Base-by-base conservation (phyloP, 805 yeast species). In the Yamadazyma paraphyllophila region DNA sequence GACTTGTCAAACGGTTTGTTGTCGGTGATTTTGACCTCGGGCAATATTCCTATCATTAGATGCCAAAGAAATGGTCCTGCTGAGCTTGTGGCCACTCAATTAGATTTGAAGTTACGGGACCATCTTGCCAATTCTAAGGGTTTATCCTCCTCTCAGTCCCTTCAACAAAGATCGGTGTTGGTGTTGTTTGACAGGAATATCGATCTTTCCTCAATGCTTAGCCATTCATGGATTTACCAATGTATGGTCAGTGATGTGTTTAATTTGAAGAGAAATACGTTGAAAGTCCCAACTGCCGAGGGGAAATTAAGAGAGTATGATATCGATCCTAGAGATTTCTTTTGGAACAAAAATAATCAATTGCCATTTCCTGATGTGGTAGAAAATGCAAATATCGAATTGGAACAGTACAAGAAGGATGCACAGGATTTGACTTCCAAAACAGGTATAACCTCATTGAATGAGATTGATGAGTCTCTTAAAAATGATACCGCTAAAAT, bases 331-430 rank as follows among this genome's bases (percentile, higher is more conserved):
- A 79, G 80, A 46, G 99, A 94, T 69, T 88, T 87, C 61, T 94
- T 94, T 67, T 94, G 99, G 99, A 70, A 67, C 51, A 75, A 77
- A 50, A 91, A 94, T 66, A 76, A 96, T 10, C 85, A 85, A 41
- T 69, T 88, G 46, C 98, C 99, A 32, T 94, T 94, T 73, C 99
- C 99, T 1, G 97, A 92, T 61, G 98, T 95, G n/a, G 99, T 96
- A 29, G 99, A 94, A 63, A 88, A 88, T 65, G 95, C 96, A 15
- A 98, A 94, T 59, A 67, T 76, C 24, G 97, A 89, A 48, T 74
- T 91, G 49, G 81, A 84, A 48, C 74, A 76, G 44, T 94, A 94
- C 67, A 92, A 91, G 54, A 78, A 79, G 46, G 97, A 89, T 56
- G 96, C 97, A 1, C 85, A 83, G 50, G 95, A 86, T 48, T 74